phyloP scores from a whole-genome alignment of 2,329 filamentous ascomycete species.

The Chalaropsis ovoidea region DNA sequence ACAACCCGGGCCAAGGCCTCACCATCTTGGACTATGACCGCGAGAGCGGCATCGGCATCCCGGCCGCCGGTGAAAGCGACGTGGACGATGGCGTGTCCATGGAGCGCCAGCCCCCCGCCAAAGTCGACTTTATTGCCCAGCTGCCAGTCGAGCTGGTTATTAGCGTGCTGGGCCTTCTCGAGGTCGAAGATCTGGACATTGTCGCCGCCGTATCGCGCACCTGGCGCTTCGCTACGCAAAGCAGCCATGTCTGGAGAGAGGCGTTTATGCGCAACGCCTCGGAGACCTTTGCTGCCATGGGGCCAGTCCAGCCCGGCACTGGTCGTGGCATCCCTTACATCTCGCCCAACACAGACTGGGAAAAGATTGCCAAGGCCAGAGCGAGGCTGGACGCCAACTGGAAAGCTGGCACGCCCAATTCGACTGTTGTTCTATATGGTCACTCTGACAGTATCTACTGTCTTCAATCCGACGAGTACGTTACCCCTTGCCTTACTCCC shows the following conservation, averaged over 20 bases:
- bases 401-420: slow-evolving; percentile 62
- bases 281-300: slow-evolving; percentile 48
- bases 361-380: slow-evolving; percentile 69
- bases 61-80: slow-evolving; percentile 38
- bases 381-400: slow-evolving; percentile 68
- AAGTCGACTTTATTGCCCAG: slow-evolving; percentile 44
- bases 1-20: slow-evolving; percentile 25
- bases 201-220: slow-evolving; percentile 42
- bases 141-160: slow-evolving; percentile 51
- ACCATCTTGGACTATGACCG: slow-evolving; percentile 40
- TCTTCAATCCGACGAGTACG: slow-evolving; percentile 91
- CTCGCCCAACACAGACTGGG: slow-evolving; percentile 65
- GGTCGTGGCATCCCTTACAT: slow-evolving; percentile 49
- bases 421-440: slow-evolving; percentile 76
- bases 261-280: slow-evolving; percentile 54
- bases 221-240: slow-evolving; percentile 42
- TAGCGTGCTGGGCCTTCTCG: slow-evolving; percentile 47
- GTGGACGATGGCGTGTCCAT: slow-evolving; percentile 33
- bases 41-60: slow-evolving; percentile 56
- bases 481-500: slow-evolving; percentile 26
- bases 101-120: slow-evolving; percentile 5
- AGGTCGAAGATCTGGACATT: slow-evolving; percentile 42
- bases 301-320: slow-evolving; percentile 41
- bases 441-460: slow-evolving; percentile 97
- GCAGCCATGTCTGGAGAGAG: slow-evolving; percentile 54